These are phyloP conservation scores for Chenopodium album DNA, from an alignment of 148 eudicot genomes.

Conservation along the genomic window DNA sequence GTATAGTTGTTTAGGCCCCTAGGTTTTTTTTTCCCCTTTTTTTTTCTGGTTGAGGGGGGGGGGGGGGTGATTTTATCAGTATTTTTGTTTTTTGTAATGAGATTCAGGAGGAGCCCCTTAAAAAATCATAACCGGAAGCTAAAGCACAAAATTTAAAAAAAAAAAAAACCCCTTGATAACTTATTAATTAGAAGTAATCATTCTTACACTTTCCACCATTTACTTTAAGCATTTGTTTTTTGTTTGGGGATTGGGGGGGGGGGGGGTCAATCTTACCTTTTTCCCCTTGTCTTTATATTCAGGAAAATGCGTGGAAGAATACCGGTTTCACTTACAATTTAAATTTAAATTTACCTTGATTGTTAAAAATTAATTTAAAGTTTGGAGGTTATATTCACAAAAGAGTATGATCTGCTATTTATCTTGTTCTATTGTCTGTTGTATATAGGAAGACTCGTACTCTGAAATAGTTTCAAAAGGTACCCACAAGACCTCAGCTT, in stretches of 20 bases:
- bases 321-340: neutral
- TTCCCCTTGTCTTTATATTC: neutral
- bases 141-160: neutral
- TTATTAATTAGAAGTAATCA: too few relatives aligned
- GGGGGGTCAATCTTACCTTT: neutral
- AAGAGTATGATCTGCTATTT: neutral
- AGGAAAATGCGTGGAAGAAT: neutral
- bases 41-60: too few relatives aligned
- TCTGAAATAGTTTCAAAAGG: neutral
- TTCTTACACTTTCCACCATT: neutral
- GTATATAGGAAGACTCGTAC: neutral
- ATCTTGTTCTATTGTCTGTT: neutral
- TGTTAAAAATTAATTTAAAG: neutral
- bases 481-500: neutral
- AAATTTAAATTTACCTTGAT: neutral
- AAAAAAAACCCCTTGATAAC: neutral
- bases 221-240: neutral
- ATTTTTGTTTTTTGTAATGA: neutral
- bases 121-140: neutral
- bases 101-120: neutral
- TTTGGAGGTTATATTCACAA: neutral
- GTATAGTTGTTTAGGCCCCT: neutral
- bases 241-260: too few relatives aligned
- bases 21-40: too few relatives aligned
- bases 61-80: too few relatives aligned